Evolutionary conservation across 1,139 yeast species (phyloP), one percentile per base, ranked within the genome.

Genomic region (Sporopachydermia cereana): DNA sequence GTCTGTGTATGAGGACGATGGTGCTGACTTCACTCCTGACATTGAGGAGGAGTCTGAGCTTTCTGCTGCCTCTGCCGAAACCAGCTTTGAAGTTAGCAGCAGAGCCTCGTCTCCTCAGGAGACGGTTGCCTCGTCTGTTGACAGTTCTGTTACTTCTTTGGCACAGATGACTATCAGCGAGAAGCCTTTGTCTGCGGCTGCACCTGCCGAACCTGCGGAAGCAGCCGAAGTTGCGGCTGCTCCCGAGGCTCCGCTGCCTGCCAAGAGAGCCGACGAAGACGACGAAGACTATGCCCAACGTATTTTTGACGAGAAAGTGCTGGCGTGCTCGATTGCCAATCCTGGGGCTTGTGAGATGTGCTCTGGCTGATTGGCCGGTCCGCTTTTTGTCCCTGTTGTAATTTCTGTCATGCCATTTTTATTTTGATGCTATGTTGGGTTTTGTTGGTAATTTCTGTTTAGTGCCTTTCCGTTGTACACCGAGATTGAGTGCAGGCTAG

Each of bases 311-410:
- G 84, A 95, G 29, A 81, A 88, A 68, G 97, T 83, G 41, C 77
- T 91, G 67, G 96, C 96, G 41, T 91, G 98, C 72, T 95, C 97
- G 47, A 88, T 91, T 63, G 79, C 84, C 63, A 91, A 91, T 69
- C 96, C 96, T 49, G 97, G 85, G 67, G 78, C 97, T 43, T 91
- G 98, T 69, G 91, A 91, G 61, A 91, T 91, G 98, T 91, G 98
- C 72, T 89, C 97, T 51, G 97, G 97, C 71, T 91, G 71, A 67
- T 14, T 18, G 18, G 36, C 12, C n/a, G 12, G 30, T 36, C 17
- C 12, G 16, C 12, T 9, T 14, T 41, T 25, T 16, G 29, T 18
- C 9, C 3, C 29, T 36, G 20, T 44, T 43, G 41, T 42, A 36
- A 43, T 44, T 41, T 44, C 44, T 39, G 42, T 47, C 48, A 46